Conservation (phyloP, 768 basidiomycete species). For the Imleria badia region DNA sequence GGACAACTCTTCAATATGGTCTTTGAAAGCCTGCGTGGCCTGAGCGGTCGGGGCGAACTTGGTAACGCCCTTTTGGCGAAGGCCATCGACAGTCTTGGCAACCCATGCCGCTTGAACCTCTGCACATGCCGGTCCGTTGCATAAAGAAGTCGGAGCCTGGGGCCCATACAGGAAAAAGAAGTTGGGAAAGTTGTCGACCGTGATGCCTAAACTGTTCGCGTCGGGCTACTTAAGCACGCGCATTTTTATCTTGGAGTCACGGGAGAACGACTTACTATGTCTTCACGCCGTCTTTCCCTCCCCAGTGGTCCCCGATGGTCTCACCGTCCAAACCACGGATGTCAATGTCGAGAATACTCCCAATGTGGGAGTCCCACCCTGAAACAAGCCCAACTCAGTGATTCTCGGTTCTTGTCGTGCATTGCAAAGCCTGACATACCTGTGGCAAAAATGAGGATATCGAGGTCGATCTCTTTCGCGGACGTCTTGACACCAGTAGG, state of each 20-base stretch:
- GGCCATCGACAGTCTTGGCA: conserved; percentile 1
- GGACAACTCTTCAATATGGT: background rate
- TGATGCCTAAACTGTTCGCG: background rate
- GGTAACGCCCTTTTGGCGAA: conserved; percentile 1
- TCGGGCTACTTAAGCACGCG: too few relatives aligned
- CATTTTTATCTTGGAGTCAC: background rate
- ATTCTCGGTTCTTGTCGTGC: background rate
- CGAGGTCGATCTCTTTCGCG: background rate
- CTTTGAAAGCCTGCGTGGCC: background rate
- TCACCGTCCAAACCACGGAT: conserved; percentile 6
- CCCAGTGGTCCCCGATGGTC: conserved; percentile 8
- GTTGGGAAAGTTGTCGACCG: conserved; percentile 9
- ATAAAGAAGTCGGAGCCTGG: conserved; percentile 9
- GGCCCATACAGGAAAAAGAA: conserved; percentile 7
- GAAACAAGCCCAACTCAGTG: background rate
- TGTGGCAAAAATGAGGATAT: conserved; percentile 10
- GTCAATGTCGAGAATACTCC: conserved; percentile 4
- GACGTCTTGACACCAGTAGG: conserved; percentile 5
- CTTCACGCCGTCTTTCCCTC: conserved; percentile 1
- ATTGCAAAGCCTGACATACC: background rate
- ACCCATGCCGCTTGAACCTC: conserved; percentile 6
- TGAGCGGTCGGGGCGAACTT: conserved; percentile 1
- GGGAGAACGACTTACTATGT: conserved; percentile 2
- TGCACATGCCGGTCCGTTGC: conserved; percentile 2
- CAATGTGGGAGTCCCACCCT: conserved; percentile 6